Conservation (phyloP, 257 asterid genomes). For the Thymus quinquecostatus region DNA sequence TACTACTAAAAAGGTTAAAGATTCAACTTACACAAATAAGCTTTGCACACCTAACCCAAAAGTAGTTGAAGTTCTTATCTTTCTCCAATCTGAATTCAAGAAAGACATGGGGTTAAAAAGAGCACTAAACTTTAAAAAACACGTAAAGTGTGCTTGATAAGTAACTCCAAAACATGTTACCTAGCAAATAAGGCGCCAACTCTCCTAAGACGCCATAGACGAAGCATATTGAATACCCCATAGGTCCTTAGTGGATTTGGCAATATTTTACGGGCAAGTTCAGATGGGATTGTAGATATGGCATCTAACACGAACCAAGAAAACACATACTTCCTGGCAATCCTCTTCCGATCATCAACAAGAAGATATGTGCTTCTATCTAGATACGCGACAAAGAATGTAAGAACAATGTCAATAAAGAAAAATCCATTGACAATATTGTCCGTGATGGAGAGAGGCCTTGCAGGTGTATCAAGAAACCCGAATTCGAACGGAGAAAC, state of each 20-base stretch:
- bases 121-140: slow-evolving; percentile 1
- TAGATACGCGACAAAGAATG: slow-evolving; percentile 85
- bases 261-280: slow-evolving; percentile 62
- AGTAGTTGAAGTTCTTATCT: slow-evolving; percentile 86
- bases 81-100: slow-evolving; percentile 73
- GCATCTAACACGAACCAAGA: slow-evolving; percentile 72
- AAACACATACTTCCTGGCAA: slow-evolving; percentile 61
- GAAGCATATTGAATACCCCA: slow-evolving; percentile 86
- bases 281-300: slow-evolving; percentile 80
- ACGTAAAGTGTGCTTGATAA: neutral
- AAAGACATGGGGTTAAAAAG: slow-evolving; percentile 7
- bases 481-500: slow-evolving; percentile 93
- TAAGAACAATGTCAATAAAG: slow-evolving; percentile 74
- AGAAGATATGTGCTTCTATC: slow-evolving; percentile 67
- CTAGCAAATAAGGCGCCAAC: slow-evolving; percentile 83
- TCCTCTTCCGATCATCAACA: slow-evolving; percentile 58
- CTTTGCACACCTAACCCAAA: slow-evolving; percentile 83
- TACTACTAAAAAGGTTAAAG: neutral
- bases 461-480: slow-evolving; percentile 56
- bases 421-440: slow-evolving; percentile 84
- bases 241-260: slow-evolving; percentile 56
- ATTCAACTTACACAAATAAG: slow-evolving; percentile 78
- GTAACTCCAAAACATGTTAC: slow-evolving; percentile 37
- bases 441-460: slow-evolving; percentile 56
- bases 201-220: slow-evolving; percentile 92